These are phyloP conservation scores for Lentinus brumalis DNA, from an alignment of 768 basidiomycete species.

Conservation along the genomic window DNA sequence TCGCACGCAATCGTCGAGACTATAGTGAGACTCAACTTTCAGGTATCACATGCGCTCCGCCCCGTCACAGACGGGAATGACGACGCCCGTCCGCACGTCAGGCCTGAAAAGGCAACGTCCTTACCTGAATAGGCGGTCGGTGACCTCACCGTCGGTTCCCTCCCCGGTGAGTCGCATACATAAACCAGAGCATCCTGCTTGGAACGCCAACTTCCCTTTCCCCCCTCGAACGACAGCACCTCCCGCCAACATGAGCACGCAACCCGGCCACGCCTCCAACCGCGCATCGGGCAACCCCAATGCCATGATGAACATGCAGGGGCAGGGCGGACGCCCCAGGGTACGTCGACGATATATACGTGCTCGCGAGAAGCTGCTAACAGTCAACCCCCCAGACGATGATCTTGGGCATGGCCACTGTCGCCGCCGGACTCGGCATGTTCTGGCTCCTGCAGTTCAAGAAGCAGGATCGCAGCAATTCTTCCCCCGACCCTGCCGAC, in stretches of 20 bases:
- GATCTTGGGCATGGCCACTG: conserved; percentile 13
- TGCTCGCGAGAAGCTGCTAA: too few relatives aligned
- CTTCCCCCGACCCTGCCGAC: conserved; percentile 4
- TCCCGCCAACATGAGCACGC: conserved; percentile 3
- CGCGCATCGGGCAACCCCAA: conserved; percentile 8
- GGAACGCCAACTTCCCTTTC: neutral
- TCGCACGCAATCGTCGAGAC: too few relatives aligned
- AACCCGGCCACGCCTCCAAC: conserved; percentile 1
- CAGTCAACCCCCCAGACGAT: conserved; percentile 1
- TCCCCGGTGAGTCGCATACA: neutral
- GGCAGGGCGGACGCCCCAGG: conserved; percentile 5
- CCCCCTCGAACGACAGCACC: neutral
- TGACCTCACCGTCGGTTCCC: neutral
- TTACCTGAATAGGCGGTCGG: neutral
- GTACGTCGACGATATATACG: neutral
- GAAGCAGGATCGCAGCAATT: conserved; percentile 10
- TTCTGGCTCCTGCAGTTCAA: conserved; percentile 16
- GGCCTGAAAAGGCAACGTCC: conserved; percentile 1
- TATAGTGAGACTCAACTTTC: too few relatives aligned
- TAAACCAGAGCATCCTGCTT: neutral
- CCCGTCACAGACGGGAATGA: too few relatives aligned
- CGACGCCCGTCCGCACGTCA: neutral
- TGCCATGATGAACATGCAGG: neutral
- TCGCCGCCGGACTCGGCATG: conserved; percentile 8
- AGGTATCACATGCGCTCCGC: too few relatives aligned